Evolutionary conservation across 2,329 filamentous ascomycete species (phyloP), one percentile per base, ranked within the genome.

Genomic region (Cordyceps farinosa): DNA sequence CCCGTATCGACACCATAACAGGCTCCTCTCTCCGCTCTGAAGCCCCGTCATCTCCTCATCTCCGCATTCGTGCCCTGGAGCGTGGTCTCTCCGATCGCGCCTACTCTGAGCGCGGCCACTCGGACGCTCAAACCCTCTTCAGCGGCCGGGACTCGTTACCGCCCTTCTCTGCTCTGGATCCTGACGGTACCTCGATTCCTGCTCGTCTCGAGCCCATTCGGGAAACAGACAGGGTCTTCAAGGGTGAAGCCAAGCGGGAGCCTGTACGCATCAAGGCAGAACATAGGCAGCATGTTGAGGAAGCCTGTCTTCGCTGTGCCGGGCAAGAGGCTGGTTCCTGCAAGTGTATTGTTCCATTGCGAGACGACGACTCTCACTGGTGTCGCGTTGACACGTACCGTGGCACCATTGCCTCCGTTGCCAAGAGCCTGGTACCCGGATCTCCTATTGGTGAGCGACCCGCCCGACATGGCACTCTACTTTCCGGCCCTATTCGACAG

Each of bases 281-380:
- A n/a, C 34, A 34, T 9, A 59, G 48, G n/a, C 48, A 45, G 3
- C 38, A 40, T 8, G 27, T 47, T 7, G 51, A 47, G n/a, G 59
- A 61, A 9, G 13, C 40, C 13, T 61, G 59, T 30, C 50, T 45
- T 34, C 59, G 59, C 13, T 61, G 59, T 32, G 48, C 59, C 3
- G 51, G 59, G 4, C 59, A 45, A 44, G 60, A 50, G 34, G 13
- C 52, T 6, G 53, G 53, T 10, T 29, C 54, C 3, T 63, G 61
- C 52, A 56, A 50, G 17, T 63, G 61, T 30, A 42, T 52, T 5
- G 54, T 58, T 13, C 45, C 54, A 11, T 36, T 51, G n/a, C 53
- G 54, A 42, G 45, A 63, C 10, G 61, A 58, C n/a, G 61, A 63
- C 29, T 56, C 53, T 6, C 54, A 63, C 40, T 61, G 59, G 59